Conservation (phyloP, 345 rosid species). For the Linum trigynum region DNA sequence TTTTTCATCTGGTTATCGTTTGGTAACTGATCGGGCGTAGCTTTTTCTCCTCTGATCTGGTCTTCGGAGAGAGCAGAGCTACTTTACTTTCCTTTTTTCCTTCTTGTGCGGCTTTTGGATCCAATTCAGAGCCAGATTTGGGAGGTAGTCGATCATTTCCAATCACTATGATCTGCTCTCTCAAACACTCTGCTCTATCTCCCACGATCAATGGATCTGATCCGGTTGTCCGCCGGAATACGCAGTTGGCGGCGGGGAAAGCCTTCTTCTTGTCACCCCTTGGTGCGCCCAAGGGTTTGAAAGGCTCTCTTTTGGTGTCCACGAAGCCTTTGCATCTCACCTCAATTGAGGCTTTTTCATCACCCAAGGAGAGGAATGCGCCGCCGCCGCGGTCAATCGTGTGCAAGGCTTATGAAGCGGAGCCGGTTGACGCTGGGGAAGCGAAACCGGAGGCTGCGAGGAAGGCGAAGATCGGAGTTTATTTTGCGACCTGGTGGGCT, state of each 20-base stretch:
- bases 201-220: constrained; percentile 38
- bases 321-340: constrained; percentile 60
- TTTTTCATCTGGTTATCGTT: constrained; percentile 7
- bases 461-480: constrained; percentile 52
- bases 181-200: constrained; percentile 28
- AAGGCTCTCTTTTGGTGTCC: constrained; percentile 31
- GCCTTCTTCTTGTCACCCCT: constrained; percentile 33
- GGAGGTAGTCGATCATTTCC: background rate
- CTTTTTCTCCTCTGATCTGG: constrained; percentile 5
- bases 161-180: constrained; percentile 32
- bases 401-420: constrained; percentile 81
- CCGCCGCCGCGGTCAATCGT: constrained; percentile 26
- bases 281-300: constrained; percentile 16
- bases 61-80: too few species aligned
- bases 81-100: too few species aligned
- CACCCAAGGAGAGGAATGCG: constrained; percentile 14
- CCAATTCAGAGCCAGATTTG: constrained; percentile 1
- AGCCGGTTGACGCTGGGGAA: constrained; percentile 33
- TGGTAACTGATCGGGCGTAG: background rate
- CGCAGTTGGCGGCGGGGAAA: constrained; percentile 17
- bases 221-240: constrained; percentile 24
- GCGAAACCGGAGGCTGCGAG: constrained; percentile 45
- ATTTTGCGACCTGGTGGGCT: constrained; percentile 65
- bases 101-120: background rate
- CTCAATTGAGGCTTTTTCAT: constrained; percentile 25